Evolutionary conservation across 2,329 filamentous ascomycete species (phyloP).

Genomic region (Clarireedia paspali): DNA sequence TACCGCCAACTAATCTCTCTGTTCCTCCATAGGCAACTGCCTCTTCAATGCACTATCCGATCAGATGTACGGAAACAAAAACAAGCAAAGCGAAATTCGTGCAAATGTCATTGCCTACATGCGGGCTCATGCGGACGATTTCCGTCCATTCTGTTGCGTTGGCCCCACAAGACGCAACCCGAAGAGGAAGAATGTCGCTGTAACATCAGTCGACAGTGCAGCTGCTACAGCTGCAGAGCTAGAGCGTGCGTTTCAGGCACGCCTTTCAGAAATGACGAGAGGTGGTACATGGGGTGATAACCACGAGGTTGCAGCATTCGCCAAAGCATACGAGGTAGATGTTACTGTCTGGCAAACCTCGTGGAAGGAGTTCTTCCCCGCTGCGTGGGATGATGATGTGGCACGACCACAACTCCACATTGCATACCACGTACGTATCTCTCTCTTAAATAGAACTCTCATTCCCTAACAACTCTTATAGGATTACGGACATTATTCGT

Average conservation of each 20-base stretch:
- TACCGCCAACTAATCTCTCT: conserved; percentile 11
- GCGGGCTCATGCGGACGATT: conserved; percentile 50
- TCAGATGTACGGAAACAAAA: conserved; percentile 55
- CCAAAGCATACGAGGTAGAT: conserved; percentile 51
- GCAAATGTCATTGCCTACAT: conserved; percentile 53
- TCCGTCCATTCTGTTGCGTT: conserved; percentile 55
- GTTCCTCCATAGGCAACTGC: conserved; percentile 49
- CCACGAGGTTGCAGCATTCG: conserved; percentile 60
- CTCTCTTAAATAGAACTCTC: not conserved
- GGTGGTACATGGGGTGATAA: conserved; percentile 58
- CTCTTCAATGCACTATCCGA: conserved; percentile 62
- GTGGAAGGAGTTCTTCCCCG: conserved; percentile 33
- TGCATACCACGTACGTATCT: not conserved
- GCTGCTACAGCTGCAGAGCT: conserved; percentile 46
- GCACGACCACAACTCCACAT: not conserved
- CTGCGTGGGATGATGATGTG: not conserved
- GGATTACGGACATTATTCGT: conserved; percentile 51
- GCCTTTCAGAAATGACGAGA: conserved; percentile 52
- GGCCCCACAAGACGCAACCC: conserved; percentile 41
- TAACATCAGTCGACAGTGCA: conserved; percentile 28
- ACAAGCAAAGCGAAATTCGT: conserved; percentile 50
- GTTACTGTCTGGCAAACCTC: conserved; percentile 44
- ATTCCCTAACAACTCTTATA: not conserved
- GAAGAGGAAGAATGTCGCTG: conserved; percentile 8
- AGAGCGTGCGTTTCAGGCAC: conserved; percentile 43